Percentiles rank a stretch among this genome's conserved stretches.
Evolutionary conservation across 306 rosid species (phyloP).

Genomic region (Vicia faba): DNA sequence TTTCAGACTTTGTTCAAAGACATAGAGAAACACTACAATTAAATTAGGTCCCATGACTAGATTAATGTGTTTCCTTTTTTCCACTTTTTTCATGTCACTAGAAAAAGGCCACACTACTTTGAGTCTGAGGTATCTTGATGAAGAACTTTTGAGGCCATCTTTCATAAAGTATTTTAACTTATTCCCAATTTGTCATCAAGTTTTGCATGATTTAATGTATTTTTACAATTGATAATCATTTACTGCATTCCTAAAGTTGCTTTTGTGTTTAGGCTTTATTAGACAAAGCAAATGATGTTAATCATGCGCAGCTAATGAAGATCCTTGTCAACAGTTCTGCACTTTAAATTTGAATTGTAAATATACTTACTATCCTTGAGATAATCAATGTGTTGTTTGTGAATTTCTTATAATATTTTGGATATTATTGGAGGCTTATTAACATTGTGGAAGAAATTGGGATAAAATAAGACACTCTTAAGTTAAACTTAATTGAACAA

Average conservation of each 20-base stretch:
- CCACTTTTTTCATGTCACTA: conserved; percentile 22
- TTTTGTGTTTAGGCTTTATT: conserved; percentile 34
- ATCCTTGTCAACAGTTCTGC: neutral
- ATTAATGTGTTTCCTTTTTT: conserved; percentile 34
- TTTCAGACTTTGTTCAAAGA: neutral
- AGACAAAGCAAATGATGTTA: conserved; percentile 24
- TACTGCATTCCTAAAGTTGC: conserved; percentile 24
- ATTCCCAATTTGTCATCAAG: conserved; percentile 14
- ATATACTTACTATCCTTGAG: neutral
- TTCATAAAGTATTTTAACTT: conserved; percentile 10
- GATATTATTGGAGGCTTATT: neutral
- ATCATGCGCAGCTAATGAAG: neutral
- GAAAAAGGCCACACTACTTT: conserved; percentile 38
- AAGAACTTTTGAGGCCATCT: conserved; percentile 30
- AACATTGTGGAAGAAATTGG: neutral
- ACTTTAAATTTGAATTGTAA: conserved; percentile 17
- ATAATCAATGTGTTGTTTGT: neutral
- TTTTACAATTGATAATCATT: conserved; percentile 37
- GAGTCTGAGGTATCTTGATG: conserved; percentile 39
- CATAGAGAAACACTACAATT: conserved; percentile 14
- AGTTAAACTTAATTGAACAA: no score
- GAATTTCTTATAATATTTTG: neutral
- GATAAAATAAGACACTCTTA: neutral
- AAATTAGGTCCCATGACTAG: conserved; percentile 30
- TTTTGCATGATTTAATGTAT: conserved; percentile 25